Percentiles rank a stretch among this genome's conserved stretches.
These are phyloP conservation scores for Penstemon davidsonii DNA, from an alignment of 257 asterid species.

Conservation along the genomic window DNA sequence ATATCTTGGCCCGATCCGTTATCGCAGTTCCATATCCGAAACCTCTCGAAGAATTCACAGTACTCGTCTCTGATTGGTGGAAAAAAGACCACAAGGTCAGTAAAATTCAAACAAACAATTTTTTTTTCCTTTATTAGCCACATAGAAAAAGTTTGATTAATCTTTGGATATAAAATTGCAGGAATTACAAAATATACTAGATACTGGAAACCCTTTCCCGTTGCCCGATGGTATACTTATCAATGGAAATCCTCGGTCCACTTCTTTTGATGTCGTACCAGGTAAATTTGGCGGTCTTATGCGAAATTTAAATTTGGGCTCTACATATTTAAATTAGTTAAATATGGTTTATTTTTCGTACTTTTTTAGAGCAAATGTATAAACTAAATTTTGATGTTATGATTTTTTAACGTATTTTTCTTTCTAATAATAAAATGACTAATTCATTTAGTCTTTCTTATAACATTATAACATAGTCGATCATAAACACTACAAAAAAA, in stretches of 20 bases:
- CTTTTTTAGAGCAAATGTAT: no score
- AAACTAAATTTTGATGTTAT: no score
- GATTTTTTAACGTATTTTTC: no score
- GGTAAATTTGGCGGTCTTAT: conserved; percentile 34
- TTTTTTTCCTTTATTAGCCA: neutral
- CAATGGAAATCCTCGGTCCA: conserved; percentile 52
- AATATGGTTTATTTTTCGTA: no score
- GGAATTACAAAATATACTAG: conserved; percentile 60
- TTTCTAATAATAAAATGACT: no score
- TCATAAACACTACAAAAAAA: no score
- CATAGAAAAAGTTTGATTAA: neutral
- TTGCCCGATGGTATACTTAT: conserved; percentile 60
- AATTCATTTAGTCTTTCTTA: no score
- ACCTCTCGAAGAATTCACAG: conserved; percentile 54
- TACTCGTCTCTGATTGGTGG: conserved; percentile 82
- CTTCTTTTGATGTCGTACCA: conserved; percentile 47
- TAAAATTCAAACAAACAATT: neutral
- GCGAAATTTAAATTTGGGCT: neutral
- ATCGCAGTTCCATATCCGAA: conserved; percentile 72
- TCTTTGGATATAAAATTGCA: conserved; percentile 15
- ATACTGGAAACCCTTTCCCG: conserved; percentile 55
- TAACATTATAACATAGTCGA: no score
- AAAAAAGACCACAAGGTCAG: conserved; percentile 69
- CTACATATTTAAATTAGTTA: no score
- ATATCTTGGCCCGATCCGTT: conserved; percentile 55